Evolutionary conservation across 441 rosid genomes (phyloP), one percentile per base, ranked within the genome.

Genomic region (Pelargonium fulgidum): DNA sequence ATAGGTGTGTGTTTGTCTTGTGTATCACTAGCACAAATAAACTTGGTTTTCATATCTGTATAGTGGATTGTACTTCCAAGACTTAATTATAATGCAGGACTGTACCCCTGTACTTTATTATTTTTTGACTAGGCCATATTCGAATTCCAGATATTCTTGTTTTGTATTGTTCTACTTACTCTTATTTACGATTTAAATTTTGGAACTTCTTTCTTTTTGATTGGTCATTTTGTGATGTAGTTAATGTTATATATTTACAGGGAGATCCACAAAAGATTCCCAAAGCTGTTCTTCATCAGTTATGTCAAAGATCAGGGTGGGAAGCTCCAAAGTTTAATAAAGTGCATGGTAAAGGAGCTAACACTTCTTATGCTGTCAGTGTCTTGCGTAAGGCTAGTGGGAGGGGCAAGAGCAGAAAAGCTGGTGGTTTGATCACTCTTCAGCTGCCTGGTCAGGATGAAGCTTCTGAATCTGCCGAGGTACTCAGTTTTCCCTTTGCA

Each of bases 241-340:
- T 62, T 64, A 50, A 66, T 58, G 9, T 19, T 11, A 26, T 13
- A 62, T 1, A 59, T 64, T 84, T 70, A 72, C 84, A 91, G 98
- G 98, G 96, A 36, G 97, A 93, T 72, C 80, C 83, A 9, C 78
- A 73, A 48, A 93, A 80, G 79, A 85, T 82, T 62, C 98, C 97
- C 1, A 93, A 91, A 76, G 96, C 97, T 66, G 78, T 89, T 76
- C 91, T 93, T 71, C 98, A 93, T 78, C 96, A 89, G 68, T 76
- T 93, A 73, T 93, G 98, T 80, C 97, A 89, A 82, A 84, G 85
- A 73, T 87, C 92, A 74, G 93, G 93, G 72, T 93, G 97, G 97
- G 92, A 88, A 69, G 96, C 98, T 70, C 98, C 98, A 11, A 93
- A 91, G 74, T 93, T 93, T 72, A 83, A 83, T 68, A 93, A 91